Base-by-base conservation (phyloP, 2,329 filamentous ascomycete species). In the Furcasterigmium furcatum region DNA sequence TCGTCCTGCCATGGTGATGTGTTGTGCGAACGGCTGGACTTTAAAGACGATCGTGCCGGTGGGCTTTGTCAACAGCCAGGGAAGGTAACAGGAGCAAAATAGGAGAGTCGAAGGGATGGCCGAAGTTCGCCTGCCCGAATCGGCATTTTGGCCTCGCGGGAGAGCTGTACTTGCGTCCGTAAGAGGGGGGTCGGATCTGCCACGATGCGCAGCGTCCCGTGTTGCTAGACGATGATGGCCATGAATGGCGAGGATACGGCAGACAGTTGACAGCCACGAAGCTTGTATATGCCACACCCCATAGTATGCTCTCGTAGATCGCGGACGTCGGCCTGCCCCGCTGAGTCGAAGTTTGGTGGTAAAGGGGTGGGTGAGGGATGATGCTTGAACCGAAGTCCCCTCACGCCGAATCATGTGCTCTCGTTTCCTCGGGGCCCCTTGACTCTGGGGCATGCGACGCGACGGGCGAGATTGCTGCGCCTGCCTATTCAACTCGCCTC, bases 371-470 rank as follows among this genome's bases (percentile, higher is more conserved):
- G 34, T 36, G 18, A 36, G 34, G 34, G 34, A 36, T 36, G 34
- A 36, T 36, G 38, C 38, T 30, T 44, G 38, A 38, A 48, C 48
- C 46, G 43, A 50, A 50, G 40, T 50, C 36, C 48, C 46, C n/a
- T 48, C 43, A 40, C 45, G 48, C 35, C 46, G 42, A 30, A 48
- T 48, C 48, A 50, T 46, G 43, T 48, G 48, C 41, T 20, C 18
- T 20, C n/a, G 9, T 36, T 36, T 18, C 12, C 34, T n/a, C 13
- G 13, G 16, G 27, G 30, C 30, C 30, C 34, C n/a, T 10, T 19
- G 24, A 7, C 24, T 12, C 24, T 27, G 24, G 12, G 12, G 24
- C 24, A 7, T 27, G 24, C 24, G 12, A 27, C 7, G n/a, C n/a
- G 12, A 27, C 24, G 24, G 24, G 7, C 24, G 24, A 27, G 24